phyloP scores from a whole-genome alignment of 139 green algal genomes.

The Picochlorum sp. region DNA sequence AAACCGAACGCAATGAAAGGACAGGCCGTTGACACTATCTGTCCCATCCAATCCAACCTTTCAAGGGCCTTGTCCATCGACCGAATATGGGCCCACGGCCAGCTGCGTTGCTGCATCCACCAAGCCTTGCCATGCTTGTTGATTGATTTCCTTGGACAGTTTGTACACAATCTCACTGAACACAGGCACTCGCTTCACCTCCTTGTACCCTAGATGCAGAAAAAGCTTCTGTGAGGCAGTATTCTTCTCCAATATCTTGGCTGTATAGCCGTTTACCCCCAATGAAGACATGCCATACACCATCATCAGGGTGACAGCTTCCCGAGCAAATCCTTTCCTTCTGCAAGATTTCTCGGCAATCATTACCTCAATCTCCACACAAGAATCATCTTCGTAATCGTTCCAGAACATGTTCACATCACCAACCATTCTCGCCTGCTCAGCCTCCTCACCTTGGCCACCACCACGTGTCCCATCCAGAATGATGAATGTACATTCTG shows the following conservation, averaged over 20 bases:
- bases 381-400: conserved; percentile 27
- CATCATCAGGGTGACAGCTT: conserved; percentile 70
- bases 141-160: neutral
- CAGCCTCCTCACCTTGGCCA: conserved; percentile 23
- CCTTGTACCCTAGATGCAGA: conserved; percentile 44
- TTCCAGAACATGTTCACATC: conserved; percentile 57
- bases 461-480: conserved; percentile 41
- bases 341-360: conserved; percentile 53
- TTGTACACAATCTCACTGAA: conserved; percentile 55
- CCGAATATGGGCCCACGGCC: too few relatives aligned
- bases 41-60: too few relatives aligned
- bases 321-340: conserved; percentile 45
- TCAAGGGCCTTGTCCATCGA: too few relatives aligned
- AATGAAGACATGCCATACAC: conserved; percentile 34
- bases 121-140: too few relatives aligned
- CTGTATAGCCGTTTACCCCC: conserved; percentile 40
- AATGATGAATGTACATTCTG: conserved; percentile 75
- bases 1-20: too few relatives aligned
- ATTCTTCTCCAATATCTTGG: conserved; percentile 68
- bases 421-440: conserved; percentile 45
- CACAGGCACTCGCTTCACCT: conserved; percentile 37
- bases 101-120: too few relatives aligned
- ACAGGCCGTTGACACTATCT: too few relatives aligned
- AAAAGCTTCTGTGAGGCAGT: conserved; percentile 54
- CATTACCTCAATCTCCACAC: conserved; percentile 58